Conservation (phyloP, 148 eudicot genomes). For the Camellia granthamiana region DNA sequence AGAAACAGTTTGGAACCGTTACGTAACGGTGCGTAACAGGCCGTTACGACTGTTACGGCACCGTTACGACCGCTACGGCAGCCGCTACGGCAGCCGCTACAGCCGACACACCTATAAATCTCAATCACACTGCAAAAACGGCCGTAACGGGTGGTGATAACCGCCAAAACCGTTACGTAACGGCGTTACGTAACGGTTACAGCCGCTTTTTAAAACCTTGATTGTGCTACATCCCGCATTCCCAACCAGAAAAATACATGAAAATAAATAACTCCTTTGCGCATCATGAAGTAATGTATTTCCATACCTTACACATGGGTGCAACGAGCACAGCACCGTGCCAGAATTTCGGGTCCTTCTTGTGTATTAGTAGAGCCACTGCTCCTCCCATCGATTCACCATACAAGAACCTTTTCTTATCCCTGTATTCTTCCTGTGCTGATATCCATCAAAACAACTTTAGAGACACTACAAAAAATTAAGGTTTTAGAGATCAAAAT, state of each 20-base stretch:
- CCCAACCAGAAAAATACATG: neutral
- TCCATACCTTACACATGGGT: constrained; percentile 94
- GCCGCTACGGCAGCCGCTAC: too few species aligned
- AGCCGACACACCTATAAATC: too few species aligned
- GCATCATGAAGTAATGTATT: neutral
- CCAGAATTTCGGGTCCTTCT: constrained; percentile 75
- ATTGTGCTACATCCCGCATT: neutral
- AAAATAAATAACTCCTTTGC: neutral
- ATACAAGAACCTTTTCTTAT: constrained; percentile 73
- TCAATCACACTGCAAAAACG: too few species aligned
- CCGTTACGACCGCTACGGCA: too few species aligned
- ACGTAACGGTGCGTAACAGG: too few species aligned
- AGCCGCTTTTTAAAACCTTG: too few species aligned
- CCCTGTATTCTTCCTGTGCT: constrained; percentile 72
- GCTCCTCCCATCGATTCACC: constrained; percentile 99
- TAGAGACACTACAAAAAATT: neutral
- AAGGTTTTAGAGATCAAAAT: too few species aligned
- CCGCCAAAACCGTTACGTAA: too few species aligned
- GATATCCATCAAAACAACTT: constrained; percentile 17
- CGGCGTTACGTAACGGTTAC: too few species aligned
- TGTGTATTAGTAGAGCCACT: constrained; percentile 77
- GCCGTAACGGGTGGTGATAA: too few species aligned
- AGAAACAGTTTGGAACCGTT: too few species aligned
- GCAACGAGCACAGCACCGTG: constrained; percentile 97
- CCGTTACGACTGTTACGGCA: too few species aligned